A percentile compares a stretch with the other conserved stretches of the same genome.
Evolutionary conservation across 2,329 filamentous ascomycete species (phyloP).

Genomic region (Xylaria sp.): DNA sequence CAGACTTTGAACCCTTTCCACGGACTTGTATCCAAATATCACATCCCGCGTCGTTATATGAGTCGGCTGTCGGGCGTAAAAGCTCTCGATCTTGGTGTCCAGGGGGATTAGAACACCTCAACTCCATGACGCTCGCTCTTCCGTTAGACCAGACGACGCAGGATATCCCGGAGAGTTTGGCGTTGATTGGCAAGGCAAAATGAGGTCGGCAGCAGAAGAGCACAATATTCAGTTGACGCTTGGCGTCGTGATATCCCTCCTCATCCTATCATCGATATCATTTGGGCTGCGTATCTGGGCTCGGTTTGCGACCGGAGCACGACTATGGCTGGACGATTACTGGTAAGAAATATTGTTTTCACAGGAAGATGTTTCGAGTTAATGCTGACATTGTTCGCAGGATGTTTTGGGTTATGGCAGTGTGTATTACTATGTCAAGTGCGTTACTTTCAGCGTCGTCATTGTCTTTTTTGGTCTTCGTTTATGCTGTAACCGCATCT

Average conservation of each 20-base stretch:
- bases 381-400: conserved; percentile 30
- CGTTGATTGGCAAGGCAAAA: conserved; percentile 25
- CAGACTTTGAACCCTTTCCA: conserved; percentile 5
- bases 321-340: conserved; percentile 47
- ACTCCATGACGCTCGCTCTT: conserved; percentile 19
- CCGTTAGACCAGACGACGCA: conserved; percentile 12
- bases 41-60: conserved; percentile 22
- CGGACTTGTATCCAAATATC: background rate
- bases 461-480: background rate
- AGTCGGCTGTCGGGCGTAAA: conserved; percentile 9
- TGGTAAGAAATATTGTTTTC: conserved; percentile 31
- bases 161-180: conserved; percentile 12
- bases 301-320: conserved; percentile 40
- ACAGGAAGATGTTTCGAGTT: background rate
- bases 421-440: conserved; percentile 42
- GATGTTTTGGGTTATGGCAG: conserved; percentile 46
- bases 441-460: background rate
- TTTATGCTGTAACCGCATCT: too few relatives aligned
- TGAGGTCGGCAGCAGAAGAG: conserved; percentile 36
- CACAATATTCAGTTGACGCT: conserved; percentile 45
- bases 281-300: conserved; percentile 45
- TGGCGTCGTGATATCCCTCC: conserved; percentile 45
- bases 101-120: conserved; percentile 15
- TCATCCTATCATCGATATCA: conserved; percentile 42
- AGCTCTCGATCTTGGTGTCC: conserved; percentile 17